Base-by-base conservation (phyloP, 1,139 yeast species). In the Chernovozyma aurita region DNA sequence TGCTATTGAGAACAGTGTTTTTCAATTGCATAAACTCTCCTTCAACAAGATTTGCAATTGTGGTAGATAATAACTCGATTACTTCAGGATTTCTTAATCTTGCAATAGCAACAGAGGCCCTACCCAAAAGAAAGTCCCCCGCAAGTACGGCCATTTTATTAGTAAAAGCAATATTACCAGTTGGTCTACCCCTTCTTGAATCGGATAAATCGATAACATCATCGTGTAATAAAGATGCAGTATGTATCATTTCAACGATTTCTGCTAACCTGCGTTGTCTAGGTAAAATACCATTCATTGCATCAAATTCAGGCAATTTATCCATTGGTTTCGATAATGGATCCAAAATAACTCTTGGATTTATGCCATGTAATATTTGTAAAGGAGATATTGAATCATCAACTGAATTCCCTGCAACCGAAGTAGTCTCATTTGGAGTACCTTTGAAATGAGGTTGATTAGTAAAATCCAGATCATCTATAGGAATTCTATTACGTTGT, bases 11-110 rank as follows among this genome's bases (percentile, higher is more conserved):
- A 2, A 88, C 94, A 1, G 96, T 87, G 60, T 92, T 92, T 50
- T 90, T 90, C 65, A 92, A 75, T 63, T 92, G 98, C 97, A 92
- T 90, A 56, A 92, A 90, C 61, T 92, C 98, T 33, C 98, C 98
- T 63, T 94, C 98, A 1, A 92, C 98, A 42, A 94, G 70, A 57
- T 94, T 94, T 18, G 97, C 98, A 56, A 92, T 92, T 28, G 97
- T 85, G 6, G 97, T 92, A 4, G 97, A 87, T 63, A 94, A 76
- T 42, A 94, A 72, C 62, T 92, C 98, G 44, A 88, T 90, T 34
- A 92, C 98, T 64, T 92, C 97, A n/a, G 96, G 94, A 57, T 92
- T 90, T 55, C 97, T 72, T 36, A 94, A 66, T 44, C 98, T 70
- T 8, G 97, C 95, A 48, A 92, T 82, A 2, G 97, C 92, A 16